A percentile compares a stretch with the other conserved stretches of the same genome.
Conservation (phyloP, 2,329 filamentous ascomycete species). For the Plectosphaerella cucumerina region DNA sequence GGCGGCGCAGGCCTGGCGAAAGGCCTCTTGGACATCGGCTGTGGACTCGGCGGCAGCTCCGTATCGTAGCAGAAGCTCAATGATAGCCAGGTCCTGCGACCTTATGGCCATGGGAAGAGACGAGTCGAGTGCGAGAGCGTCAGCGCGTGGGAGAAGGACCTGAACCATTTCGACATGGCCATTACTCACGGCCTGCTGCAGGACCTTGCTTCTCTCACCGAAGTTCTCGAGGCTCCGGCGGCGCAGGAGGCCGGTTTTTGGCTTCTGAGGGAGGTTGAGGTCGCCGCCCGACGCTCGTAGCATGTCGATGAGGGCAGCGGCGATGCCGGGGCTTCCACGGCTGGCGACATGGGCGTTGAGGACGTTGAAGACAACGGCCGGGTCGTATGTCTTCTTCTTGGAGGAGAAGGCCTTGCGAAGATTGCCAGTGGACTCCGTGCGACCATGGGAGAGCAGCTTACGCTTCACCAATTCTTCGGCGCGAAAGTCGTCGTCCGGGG, state of each 20-base stretch:
- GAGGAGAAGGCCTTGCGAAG: constrained; percentile 38
- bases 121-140: constrained; percentile 43
- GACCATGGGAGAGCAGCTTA: constrained; percentile 28
- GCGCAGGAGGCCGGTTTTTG: constrained; percentile 42
- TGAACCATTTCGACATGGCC: constrained; percentile 49
- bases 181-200: constrained; percentile 47
- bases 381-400: constrained; percentile 47
- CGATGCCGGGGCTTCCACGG: constrained; percentile 47
- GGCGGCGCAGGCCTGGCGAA: constrained; percentile 44
- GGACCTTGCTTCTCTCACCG: constrained; percentile 43
- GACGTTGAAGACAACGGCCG: constrained; percentile 47
- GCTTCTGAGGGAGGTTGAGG: constrained; percentile 41
- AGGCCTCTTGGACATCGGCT: constrained; percentile 47
- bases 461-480: constrained; percentile 53
- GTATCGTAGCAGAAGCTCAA: constrained; percentile 44
- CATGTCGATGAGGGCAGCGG: constrained; percentile 50
- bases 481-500: constrained; percentile 42
- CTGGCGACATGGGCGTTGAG: constrained; percentile 45
- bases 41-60: constrained; percentile 36
- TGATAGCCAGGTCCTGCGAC: constrained; percentile 35
- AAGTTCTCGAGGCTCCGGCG: constrained; percentile 46
- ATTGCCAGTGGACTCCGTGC: constrained; percentile 21
- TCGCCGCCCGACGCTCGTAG: constrained; percentile 46
- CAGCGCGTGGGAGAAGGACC: constrained; percentile 49
- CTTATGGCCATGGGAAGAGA: constrained; percentile 46